These are phyloP conservation scores for Starmerella bombicola DNA, from an alignment of 805 yeast species.

Conservation along the genomic window DNA sequence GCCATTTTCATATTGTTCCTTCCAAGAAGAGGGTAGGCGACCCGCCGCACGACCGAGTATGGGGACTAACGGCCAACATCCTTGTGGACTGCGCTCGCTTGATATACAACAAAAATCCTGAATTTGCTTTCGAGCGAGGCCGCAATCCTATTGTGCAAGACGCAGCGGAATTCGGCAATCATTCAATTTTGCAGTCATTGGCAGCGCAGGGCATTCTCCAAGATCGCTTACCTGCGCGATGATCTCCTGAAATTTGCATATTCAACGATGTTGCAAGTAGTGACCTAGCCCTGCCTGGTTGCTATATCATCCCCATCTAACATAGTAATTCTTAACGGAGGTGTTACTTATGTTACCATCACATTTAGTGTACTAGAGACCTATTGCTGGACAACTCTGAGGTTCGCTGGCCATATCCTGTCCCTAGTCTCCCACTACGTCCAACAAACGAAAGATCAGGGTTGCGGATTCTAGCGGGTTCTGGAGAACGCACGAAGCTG, in stretches of 20 bases:
- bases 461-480: too few species aligned
- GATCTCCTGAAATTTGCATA: too few species aligned
- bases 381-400: too few species aligned
- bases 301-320: not conserved
- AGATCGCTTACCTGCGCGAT: too few species aligned
- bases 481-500: too few species aligned
- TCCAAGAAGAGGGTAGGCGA: slow-evolving; percentile 26
- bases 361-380: too few species aligned
- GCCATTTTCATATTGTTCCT: slow-evolving; percentile 25
- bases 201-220: not conserved
- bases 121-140: slow-evolving; percentile 17
- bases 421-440: too few species aligned
- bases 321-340: not conserved
- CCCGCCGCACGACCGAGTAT: slow-evolving; percentile 26
- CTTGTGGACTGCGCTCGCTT: slow-evolving; percentile 31
- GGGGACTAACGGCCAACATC: slow-evolving; percentile 36
- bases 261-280: too few species aligned
- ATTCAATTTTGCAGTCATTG: slow-evolving; percentile 1
- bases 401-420: too few species aligned
- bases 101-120: slow-evolving; percentile 27
- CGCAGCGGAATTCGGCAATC: slow-evolving; percentile 5
- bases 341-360: too few species aligned
- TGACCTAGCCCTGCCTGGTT: not conserved
- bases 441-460: too few species aligned
- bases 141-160: not conserved